Conservation (phyloP, 805 yeast species). For the Helenozyma baotianmanensis region DNA sequence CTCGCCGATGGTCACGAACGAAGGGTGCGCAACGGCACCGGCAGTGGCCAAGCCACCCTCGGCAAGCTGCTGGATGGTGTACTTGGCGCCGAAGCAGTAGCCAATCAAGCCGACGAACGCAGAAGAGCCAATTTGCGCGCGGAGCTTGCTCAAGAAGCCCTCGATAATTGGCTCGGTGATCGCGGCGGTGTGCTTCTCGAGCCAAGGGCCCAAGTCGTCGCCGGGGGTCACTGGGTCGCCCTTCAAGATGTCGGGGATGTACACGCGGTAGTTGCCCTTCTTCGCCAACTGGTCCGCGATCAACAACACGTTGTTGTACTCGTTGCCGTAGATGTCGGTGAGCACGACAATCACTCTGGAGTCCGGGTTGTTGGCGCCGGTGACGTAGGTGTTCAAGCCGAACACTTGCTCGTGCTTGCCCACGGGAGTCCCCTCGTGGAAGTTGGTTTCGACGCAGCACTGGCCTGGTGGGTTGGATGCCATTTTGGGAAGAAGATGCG, state of each 20-base stretch:
- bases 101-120: constrained; percentile 58
- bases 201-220: constrained; percentile 42
- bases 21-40: constrained; percentile 83
- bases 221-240: constrained; percentile 33
- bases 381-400: constrained; percentile 36
- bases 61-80: constrained; percentile 48
- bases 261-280: constrained; percentile 54
- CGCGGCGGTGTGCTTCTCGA: constrained; percentile 46
- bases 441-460: constrained; percentile 41
- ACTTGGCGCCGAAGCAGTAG: constrained; percentile 82
- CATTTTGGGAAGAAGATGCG: constrained; percentile 17
- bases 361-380: constrained; percentile 23
- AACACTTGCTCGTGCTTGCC: constrained; percentile 41
- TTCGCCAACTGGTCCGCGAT: constrained; percentile 64
- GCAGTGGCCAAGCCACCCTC: constrained; percentile 44
- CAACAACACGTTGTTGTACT: constrained; percentile 52
- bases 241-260: constrained; percentile 71
- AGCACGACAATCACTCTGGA: constrained; percentile 55
- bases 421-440: constrained; percentile 48
- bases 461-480: constrained; percentile 49
- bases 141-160: constrained; percentile 42
- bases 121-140: constrained; percentile 38
- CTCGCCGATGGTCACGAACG: constrained; percentile 63
- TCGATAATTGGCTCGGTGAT: constrained; percentile 46
- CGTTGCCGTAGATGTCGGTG: constrained; percentile 68